Base-by-base conservation (phyloP, 768 basidiomycete genomes). In the Termitomyces sp. region DNA sequence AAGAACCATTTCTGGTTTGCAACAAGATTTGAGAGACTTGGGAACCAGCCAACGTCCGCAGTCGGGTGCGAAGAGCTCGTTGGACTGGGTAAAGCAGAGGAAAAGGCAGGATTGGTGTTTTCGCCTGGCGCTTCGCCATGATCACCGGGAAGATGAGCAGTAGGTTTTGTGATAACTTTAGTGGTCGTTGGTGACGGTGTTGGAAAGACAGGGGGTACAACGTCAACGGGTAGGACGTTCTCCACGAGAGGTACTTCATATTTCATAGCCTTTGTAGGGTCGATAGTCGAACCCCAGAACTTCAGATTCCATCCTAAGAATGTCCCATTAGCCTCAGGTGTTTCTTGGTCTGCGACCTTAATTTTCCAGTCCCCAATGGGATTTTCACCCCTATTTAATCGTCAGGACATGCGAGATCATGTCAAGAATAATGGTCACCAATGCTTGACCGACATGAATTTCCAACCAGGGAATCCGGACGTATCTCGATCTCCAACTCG, bases 361-460 rank as follows among this genome's bases (percentile, higher is more conserved):
- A 99, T 81, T 0, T 82, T 92, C 97, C 97, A 99, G 19, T 84
- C 79, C 17, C 97, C 97, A 28, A 91, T 68, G 1, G 94, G 90
- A 68, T 90, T 77, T 72, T 99, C 97, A 38, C 90, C 94, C 96
- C 96, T 98, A 58, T 24, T 11, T 35, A 50, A 40, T 0, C 28
- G 56, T 72, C 38, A 70, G 55, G 11, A 58, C 26, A 14, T 35
- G 56, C n/a, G 45, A 19, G 46, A 38, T 55, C 11, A 14, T 15
- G 17, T 34, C 28, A n/a, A 53, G 19, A 24, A 5, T 71, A 83
- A 7, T 30, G 32, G 3, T 68, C 55, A 95, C 96, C 97, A 99
- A 65, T 99, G 97, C 70, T 99, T 99, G 54, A 98, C 82, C 32
- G 84, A 83, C 94, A 98, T 98, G 68, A 99, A 99, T n/a, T 80